A percentile compares a stretch with the other conserved stretches of the same genome.
Evolutionary conservation across 164 flowering plant species (phyloP).

Genomic region (Vitis vinifera): ASM3070453v1 NC_081818.1:30052501-30053000

Average conservation of each 20-base stretch:
- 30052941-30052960: slow-evolving; percentile 86
- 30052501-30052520: too few species aligned
- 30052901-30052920: slow-evolving; percentile 86
- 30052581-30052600: too few species aligned
- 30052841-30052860: slow-evolving; percentile 52
- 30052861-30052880: slow-evolving; percentile 75
- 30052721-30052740: background rate
- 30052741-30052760: background rate
- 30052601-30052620: background rate
- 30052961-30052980: slow-evolving; percentile 84
- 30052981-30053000: slow-evolving; percentile 77
- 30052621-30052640: background rate
- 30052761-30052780: background rate
- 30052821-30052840: background rate
- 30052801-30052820: background rate
- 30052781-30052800: background rate
- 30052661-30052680: background rate
- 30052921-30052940: slow-evolving; percentile 76
- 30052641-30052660: background rate
- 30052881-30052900: slow-evolving; percentile 81
- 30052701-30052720: background rate
- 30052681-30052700: background rate
- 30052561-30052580: too few species aligned
- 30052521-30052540: too few species aligned
- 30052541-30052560: too few species aligned